These are phyloP conservation scores for Schizochytrium sp. DNA, from an alignment of 108 stramenopile genomes.

Conservation along the genomic window DNA sequence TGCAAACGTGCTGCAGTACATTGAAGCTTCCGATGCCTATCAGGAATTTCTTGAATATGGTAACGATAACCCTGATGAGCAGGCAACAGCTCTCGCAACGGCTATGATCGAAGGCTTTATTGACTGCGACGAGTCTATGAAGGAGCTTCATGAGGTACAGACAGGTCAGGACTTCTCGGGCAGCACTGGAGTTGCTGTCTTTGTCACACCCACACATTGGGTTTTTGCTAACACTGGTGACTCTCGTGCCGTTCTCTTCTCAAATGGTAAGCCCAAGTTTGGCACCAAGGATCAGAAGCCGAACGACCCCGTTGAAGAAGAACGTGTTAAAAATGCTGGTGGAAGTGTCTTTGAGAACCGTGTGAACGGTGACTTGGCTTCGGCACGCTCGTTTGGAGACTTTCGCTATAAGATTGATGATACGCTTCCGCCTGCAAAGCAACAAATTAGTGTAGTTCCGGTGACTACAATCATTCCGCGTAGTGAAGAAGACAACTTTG, in stretches of 20 bases:
- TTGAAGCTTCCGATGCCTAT: neutral
- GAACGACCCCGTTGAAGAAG: slow-evolving; percentile 21
- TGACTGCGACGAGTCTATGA: slow-evolving; percentile 80
- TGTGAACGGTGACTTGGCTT: slow-evolving; percentile 91
- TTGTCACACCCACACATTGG: slow-evolving; percentile 87
- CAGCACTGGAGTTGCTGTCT: slow-evolving; percentile 86
- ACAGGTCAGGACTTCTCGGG: slow-evolving; percentile 76
- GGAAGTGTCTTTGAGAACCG: slow-evolving; percentile 77
- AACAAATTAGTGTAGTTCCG: slow-evolving; percentile 43
- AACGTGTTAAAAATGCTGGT: slow-evolving; percentile 68
- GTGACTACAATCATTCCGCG: slow-evolving; percentile 68
- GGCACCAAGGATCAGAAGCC: slow-evolving; percentile 93
- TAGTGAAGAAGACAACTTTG: slow-evolving; percentile 74
- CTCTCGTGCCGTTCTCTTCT: slow-evolving; percentile 82
- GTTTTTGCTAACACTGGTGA: slow-evolving; percentile 97
- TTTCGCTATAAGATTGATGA: slow-evolving; percentile 82
- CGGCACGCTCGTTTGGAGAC: slow-evolving; percentile 87
- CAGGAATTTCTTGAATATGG: neutral
- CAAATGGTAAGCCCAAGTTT: slow-evolving; percentile 64
- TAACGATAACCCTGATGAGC: slow-evolving; percentile 62
- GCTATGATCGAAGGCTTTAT: slow-evolving; percentile 77
- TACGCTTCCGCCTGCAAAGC: slow-evolving; percentile 26
- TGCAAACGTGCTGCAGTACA: slow-evolving; percentile 30
- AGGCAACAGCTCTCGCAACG: slow-evolving; percentile 74
- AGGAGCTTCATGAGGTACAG: slow-evolving; percentile 57